These are phyloP conservation scores for Trichosporon faecale DNA, from an alignment of 1,284 basidiomycete genomes.

Conservation along the genomic window DNA sequence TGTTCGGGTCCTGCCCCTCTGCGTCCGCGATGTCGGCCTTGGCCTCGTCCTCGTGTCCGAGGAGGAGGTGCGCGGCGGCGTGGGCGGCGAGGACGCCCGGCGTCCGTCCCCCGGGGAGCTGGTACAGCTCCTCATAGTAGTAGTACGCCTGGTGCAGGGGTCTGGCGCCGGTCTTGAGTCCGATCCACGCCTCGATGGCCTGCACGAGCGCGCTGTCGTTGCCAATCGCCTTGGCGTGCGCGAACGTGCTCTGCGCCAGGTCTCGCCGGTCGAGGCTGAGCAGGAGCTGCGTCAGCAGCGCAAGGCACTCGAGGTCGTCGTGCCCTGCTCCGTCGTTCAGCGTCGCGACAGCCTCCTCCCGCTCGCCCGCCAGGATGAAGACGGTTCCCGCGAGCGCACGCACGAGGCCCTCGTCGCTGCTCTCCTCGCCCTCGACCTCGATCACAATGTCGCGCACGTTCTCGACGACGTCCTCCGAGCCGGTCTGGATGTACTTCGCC, in stretches of 20 bases:
- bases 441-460: conserved; percentile 73
- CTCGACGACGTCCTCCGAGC: conserved; percentile 47
- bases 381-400: conserved; percentile 76
- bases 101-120: conserved; percentile 71
- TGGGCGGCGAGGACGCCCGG: conserved; percentile 73
- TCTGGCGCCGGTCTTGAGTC: conserved; percentile 62
- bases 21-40: conserved; percentile 81
- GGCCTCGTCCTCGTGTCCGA: conserved; percentile 75
- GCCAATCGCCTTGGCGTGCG: conserved; percentile 74
- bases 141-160: conserved; percentile 64
- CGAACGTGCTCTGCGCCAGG: conserved; percentile 79
- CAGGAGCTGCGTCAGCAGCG: conserved; percentile 76
- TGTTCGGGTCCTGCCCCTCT: conserved; percentile 51
- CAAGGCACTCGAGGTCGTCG: conserved; percentile 77
- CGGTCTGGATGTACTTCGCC: conserved; percentile 60
- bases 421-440: conserved; percentile 70
- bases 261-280: conserved; percentile 78
- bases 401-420: conserved; percentile 65
- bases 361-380: conserved; percentile 74
- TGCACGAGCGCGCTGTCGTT: conserved; percentile 87
- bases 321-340: conserved; percentile 67
- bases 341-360: conserved; percentile 86
- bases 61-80: conserved; percentile 74
- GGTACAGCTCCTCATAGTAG: conserved; percentile 88
- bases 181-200: conserved; percentile 81